phyloP scores from a whole-genome alignment of 2,329 filamentous ascomycete genomes.

The Grosmannia huntii region DNA sequence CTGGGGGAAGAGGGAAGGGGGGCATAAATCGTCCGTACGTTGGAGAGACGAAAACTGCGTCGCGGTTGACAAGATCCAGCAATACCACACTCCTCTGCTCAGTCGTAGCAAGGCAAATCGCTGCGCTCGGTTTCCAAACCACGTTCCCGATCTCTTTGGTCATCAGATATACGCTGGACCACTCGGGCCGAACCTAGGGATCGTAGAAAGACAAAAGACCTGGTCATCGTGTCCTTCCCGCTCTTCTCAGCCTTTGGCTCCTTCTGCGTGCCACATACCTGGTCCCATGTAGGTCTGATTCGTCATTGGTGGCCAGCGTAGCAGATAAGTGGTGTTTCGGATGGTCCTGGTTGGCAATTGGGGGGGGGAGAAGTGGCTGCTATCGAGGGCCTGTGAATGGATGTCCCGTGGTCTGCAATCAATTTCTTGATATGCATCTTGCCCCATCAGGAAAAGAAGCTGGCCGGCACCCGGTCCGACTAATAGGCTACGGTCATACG shows the following conservation, averaged over 20 bases:
- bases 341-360: too few species aligned
- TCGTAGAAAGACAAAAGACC: background rate
- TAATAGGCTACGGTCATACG: background rate
- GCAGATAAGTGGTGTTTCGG: too few species aligned
- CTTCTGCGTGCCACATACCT: too few species aligned
- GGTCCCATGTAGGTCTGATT: too few species aligned
- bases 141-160: background rate
- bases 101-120: background rate
- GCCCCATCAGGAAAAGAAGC: too few species aligned
- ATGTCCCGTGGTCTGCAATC: too few species aligned
- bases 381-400: too few species aligned
- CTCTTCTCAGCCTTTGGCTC: background rate
- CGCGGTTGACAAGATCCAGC: background rate
- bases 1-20: background rate
- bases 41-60: background rate
- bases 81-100: background rate
- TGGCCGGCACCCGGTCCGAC: background rate
- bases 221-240: background rate
- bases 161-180: background rate
- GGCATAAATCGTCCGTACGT: background rate
- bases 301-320: too few species aligned
- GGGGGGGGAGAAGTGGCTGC: too few species aligned
- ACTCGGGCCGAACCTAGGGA: background rate
- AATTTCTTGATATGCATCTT: too few species aligned
- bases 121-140: background rate